A percentile compares a stretch with the other conserved stretches of the same genome.
Evolutionary conservation across 225 moss, liverwort and hornwort species (phyloP).

Genomic region (Antitrichia curtipendula): DNA sequence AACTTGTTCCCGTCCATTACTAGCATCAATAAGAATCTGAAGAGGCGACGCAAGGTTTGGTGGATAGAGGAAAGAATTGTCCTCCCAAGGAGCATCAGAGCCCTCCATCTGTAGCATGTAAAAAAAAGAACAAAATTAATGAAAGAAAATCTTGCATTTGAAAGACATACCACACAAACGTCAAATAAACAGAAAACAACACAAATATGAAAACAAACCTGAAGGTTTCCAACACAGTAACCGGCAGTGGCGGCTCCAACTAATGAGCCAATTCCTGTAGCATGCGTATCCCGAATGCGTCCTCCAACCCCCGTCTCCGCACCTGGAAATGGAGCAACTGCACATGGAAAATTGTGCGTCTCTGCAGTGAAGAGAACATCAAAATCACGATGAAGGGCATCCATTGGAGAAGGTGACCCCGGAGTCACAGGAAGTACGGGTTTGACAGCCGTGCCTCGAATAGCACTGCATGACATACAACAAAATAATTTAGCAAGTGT

Average conservation of each 20-base stretch:
- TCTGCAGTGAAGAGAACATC: constrained; percentile 96
- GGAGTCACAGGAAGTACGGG: constrained; percentile 49
- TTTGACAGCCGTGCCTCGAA: constrained; percentile 57
- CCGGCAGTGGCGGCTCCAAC: constrained; percentile 83
- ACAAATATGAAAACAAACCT: constrained; percentile 23
- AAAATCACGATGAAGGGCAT: constrained; percentile 54
- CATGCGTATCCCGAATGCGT: constrained; percentile 87
- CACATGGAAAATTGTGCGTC: constrained; percentile 95
- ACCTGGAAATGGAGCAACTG: constrained; percentile 94
- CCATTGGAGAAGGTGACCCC: constrained; percentile 52
- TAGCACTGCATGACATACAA: constrained; percentile 48
- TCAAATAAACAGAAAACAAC: not conserved
- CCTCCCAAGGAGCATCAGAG: constrained; percentile 88
- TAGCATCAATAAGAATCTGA: constrained; percentile 89
- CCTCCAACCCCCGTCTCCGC: constrained; percentile 90
- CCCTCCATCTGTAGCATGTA: constrained; percentile 50
- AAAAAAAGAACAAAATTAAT: not conserved
- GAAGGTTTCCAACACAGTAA: constrained; percentile 96
- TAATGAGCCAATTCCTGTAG: constrained; percentile 80
- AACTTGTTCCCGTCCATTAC: constrained; percentile 94
- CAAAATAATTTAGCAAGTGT: not conserved
- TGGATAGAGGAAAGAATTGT: constrained; percentile 66
- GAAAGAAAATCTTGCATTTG: too few relatives aligned
- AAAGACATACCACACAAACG: too few relatives aligned
- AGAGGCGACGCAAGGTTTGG: constrained; percentile 84